Conservation (phyloP, 441 rosid species). For the Erysimum cheiri region DNA sequence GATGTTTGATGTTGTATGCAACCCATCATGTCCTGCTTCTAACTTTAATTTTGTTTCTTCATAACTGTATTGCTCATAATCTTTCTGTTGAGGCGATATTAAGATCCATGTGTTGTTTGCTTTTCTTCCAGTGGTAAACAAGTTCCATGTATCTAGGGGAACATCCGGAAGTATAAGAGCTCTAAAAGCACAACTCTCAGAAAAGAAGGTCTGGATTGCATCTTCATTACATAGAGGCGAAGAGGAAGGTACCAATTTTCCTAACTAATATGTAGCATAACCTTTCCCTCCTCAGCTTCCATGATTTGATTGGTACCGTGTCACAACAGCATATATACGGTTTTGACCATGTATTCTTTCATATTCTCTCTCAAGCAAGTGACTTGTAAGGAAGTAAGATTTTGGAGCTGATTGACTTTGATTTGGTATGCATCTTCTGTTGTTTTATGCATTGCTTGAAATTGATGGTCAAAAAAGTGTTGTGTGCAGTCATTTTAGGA, state of each 20-base stretch:
- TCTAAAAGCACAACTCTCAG: constrained; percentile 62
- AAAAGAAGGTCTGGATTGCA: constrained; percentile 87
- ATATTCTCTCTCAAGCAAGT: neutral
- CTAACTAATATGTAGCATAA: constrained; percentile 10
- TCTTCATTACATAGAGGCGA: constrained; percentile 92
- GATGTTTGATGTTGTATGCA: constrained; percentile 11
- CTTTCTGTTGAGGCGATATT: neutral
- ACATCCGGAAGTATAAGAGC: constrained; percentile 52
- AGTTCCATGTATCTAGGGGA: constrained; percentile 49
- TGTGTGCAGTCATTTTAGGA: constrained; percentile 74
- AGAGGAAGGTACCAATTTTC: constrained; percentile 69
- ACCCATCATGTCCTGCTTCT: constrained; percentile 1
- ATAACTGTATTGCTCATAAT: constrained; percentile 6
- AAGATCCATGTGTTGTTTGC: constrained; percentile 27
- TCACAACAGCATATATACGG: neutral
- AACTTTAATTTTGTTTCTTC: constrained; percentile 20
- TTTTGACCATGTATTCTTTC: neutral
- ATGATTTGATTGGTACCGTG: neutral
- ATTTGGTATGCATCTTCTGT: neutral
- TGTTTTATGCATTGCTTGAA: neutral
- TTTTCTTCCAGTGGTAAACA: constrained; percentile 57
- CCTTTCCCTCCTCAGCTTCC: neutral
- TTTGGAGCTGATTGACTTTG: neutral
- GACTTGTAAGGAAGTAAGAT: neutral
- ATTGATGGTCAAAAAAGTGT: constrained; percentile 26